phyloP scores from a whole-genome alignment of 116 monocot genomes.

The Posidonia oceanica region DNA sequence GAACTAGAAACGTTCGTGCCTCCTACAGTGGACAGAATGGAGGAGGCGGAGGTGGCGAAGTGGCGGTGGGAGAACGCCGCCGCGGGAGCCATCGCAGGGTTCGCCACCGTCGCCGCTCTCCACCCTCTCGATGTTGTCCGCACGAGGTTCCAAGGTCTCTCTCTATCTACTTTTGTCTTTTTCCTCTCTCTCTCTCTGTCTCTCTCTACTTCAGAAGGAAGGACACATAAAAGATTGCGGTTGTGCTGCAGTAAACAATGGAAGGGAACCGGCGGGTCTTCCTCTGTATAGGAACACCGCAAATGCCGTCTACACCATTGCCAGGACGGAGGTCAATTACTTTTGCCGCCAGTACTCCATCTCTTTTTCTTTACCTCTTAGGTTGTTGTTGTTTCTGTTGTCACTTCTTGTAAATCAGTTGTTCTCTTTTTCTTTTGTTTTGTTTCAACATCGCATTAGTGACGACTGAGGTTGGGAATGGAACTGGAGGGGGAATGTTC shows the following conservation, averaged over 20 bases:
- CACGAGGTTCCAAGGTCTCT: slow-evolving; percentile 86
- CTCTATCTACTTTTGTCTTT: slow-evolving; percentile 8
- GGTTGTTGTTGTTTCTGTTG: not conserved
- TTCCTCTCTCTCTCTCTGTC: not conserved
- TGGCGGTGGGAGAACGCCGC: slow-evolving; percentile 82
- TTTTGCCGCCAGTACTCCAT: no score
- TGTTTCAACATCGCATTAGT: no score
- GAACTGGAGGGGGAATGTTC: no score
- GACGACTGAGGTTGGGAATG: no score
- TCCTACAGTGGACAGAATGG: no score
- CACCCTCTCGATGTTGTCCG: slow-evolving; percentile 98
- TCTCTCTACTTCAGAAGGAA: no score
- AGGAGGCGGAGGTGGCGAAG: not conserved
- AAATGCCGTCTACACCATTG: slow-evolving; percentile 69
- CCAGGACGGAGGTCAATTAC: slow-evolving; percentile 43
- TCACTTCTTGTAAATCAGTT: no score
- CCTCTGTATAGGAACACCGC: slow-evolving; percentile 70
- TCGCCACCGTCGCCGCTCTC: slow-evolving; percentile 65
- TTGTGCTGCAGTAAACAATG: slow-evolving; percentile 51
- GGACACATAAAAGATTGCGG: not conserved
- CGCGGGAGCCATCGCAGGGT: slow-evolving; percentile 76
- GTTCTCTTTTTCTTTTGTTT: no score
- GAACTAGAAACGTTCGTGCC: no score
- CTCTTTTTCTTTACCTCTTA: not conserved
- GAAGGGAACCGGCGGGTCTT: slow-evolving; percentile 16